Evolutionary conservation across 2,329 filamentous ascomycete genomes (phyloP), one percentile per base, ranked within the genome.

Genomic region (Blumeria hordei): DNA sequence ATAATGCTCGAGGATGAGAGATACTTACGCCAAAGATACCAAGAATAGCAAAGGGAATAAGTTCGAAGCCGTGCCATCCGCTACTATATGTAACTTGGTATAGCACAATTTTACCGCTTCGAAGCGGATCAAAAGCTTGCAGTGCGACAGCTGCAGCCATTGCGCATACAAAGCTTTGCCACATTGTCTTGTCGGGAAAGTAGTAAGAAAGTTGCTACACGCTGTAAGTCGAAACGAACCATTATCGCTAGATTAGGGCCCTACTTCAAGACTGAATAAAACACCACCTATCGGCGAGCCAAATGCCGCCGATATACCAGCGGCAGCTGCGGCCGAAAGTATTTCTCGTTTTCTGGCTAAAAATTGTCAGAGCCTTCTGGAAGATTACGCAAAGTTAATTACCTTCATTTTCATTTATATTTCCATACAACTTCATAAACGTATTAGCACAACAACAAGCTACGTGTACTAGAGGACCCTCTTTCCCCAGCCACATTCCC

Each of bases 1-100:
- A 66, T 98, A 95, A 87, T 90, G 95, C 66, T 95, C 94, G 66
- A 96, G 98, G 56, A 96, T 88, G 62, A 96, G 87, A 12, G 90
- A 90, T 55, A 92, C 92, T 62, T 98, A 98, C 92, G 43, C 92
- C 92, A 62, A 98, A 96, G 33, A 92, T 75, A 50, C 92, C 92
- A 59, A 98, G 79, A 54, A 94, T 72, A 60, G 94, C 76, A 68
- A 94, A 98, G 65, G 96, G 96, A 32, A 94, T 68, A 3, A 92
- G 74, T 66, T 98, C 92, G 64, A 98, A 98, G 64, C 94, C 94
- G 69, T 98, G 92, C 92, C 92, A 98, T 43, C 85, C 83, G 43
- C 90, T 83, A 67, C 96, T 90, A 65, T 98, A 98, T 62, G 80
- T 80, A 63, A 98, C 90, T 63, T 94, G 88, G 68, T 98, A 98